Percentiles rank a stretch among this genome's conserved stretches.
Evolutionary conservation across 2,329 filamentous ascomycete species (phyloP).

Genomic region (Drechslerella dactyloides): DNA sequence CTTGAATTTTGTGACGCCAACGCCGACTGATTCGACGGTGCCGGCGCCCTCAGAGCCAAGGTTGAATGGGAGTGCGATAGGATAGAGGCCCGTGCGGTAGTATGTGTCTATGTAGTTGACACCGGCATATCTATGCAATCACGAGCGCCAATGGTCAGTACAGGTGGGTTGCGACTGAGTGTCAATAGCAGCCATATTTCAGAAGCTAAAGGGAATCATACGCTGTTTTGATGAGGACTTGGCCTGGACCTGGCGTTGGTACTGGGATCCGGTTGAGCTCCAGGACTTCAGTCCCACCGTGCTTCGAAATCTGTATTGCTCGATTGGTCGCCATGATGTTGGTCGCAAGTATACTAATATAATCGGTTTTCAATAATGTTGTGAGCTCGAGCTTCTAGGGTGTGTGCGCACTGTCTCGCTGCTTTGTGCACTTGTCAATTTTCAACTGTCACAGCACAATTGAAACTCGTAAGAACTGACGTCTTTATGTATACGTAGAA

Average conservation of each 20-base stretch:
- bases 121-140: conserved; percentile 65
- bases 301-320: conserved; percentile 74
- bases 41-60: conserved; percentile 82
- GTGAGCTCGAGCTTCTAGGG: too few relatives aligned
- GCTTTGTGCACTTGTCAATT: too few relatives aligned
- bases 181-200: neutral
- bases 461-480: too few relatives aligned
- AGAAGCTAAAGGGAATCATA: conserved; percentile 4
- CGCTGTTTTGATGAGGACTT: conserved; percentile 81
- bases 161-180: neutral
- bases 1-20: conserved; percentile 61
- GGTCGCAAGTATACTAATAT: neutral
- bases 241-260: conserved; percentile 70
- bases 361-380: too few relatives aligned
- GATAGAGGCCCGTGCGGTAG: conserved; percentile 84
- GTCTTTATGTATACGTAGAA: neutral
- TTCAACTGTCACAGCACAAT: too few relatives aligned
- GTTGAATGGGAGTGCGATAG: conserved; percentile 72
- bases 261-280: conserved; percentile 74
- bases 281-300: conserved; percentile 73
- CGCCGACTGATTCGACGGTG: conserved; percentile 68
- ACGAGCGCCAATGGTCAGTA: neutral
- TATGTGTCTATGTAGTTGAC: conserved; percentile 94
- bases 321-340: conserved; percentile 66
- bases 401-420: too few relatives aligned